phyloP scores from a whole-genome alignment of 177 flowering plant species.

The Vitis hybrid region DNA sequence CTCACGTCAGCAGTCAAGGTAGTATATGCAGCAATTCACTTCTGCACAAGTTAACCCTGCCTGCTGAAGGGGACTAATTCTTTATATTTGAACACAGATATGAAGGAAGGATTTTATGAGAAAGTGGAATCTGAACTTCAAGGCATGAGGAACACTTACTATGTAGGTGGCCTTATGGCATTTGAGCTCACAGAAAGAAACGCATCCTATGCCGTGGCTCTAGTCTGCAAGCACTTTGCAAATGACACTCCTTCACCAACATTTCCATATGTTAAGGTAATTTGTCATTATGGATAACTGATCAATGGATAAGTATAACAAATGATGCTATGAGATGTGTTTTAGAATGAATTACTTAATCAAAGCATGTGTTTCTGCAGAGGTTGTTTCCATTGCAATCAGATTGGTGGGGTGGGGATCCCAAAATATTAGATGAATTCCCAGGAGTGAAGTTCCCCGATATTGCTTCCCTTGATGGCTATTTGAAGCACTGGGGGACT shows the following conservation, averaged over 20 bases:
- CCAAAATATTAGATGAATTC: constrained; percentile 35
- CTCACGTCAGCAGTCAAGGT: constrained; percentile 76
- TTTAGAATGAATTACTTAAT: constrained; percentile 5
- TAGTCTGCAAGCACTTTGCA: constrained; percentile 69
- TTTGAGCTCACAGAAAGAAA: constrained; percentile 89
- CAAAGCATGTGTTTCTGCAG: constrained; percentile 33
- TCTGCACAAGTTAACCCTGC: not conserved
- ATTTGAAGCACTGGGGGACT: constrained; percentile 70
- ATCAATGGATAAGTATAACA: no score
- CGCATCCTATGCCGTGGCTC: constrained; percentile 67
- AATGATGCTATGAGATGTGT: not conserved
- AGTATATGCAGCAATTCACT: constrained; percentile 26
- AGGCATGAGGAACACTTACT: constrained; percentile 63
- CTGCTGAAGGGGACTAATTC: constrained; percentile 10
- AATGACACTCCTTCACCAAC: constrained; percentile 34
- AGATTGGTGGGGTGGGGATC: constrained; percentile 9
- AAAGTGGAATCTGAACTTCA: constrained; percentile 68
- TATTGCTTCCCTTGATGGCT: constrained; percentile 55
- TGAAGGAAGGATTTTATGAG: constrained; percentile 71
- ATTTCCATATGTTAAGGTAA: constrained; percentile 73
- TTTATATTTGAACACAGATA: constrained; percentile 43
- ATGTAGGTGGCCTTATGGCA: constrained; percentile 77
- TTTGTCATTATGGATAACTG: not conserved
- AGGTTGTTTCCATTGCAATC: constrained; percentile 45
- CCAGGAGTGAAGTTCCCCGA: constrained; percentile 55